Percentiles rank a stretch among this genome's conserved stretches.
Evolutionary conservation across 2,329 filamentous ascomycete genomes (phyloP).

Genomic region (Metarhizium anisopliae): DNA sequence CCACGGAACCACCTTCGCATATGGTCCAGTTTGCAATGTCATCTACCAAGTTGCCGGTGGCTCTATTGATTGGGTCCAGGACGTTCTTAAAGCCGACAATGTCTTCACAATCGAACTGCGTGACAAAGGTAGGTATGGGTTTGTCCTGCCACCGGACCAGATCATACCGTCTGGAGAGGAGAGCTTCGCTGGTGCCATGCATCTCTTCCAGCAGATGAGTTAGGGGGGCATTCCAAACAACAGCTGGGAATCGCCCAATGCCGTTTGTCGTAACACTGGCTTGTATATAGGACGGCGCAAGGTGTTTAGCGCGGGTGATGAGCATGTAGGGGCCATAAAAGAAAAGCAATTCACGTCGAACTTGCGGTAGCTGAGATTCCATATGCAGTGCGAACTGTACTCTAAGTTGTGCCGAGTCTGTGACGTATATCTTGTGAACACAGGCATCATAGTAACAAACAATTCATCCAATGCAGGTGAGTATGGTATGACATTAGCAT

Average conservation of each 20-base stretch:
- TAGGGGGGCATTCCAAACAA: conserved; percentile 5
- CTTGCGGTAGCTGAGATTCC: not conserved
- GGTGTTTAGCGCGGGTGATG: not conserved
- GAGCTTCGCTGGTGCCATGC: conserved; percentile 43
- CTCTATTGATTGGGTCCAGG: conserved; percentile 36
- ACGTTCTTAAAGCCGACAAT: conserved; percentile 32
- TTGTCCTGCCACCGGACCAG: conserved; percentile 32
- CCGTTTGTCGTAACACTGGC: not conserved
- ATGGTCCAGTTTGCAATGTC: conserved; percentile 48
- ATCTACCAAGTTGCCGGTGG: conserved; percentile 48
- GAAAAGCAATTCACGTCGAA: too few relatives aligned
- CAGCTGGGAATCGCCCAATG: not conserved
- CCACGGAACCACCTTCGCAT: conserved; percentile 28
- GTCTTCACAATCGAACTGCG: conserved; percentile 31
- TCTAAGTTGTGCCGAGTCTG: not conserved
- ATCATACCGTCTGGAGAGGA: conserved; percentile 35
- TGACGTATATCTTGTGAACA: not conserved
- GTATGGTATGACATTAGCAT: not conserved
- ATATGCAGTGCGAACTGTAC: not conserved
- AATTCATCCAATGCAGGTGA: not conserved
- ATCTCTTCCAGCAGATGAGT: conserved; percentile 41
- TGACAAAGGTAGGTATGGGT: conserved; percentile 28
- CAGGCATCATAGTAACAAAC: not conserved
- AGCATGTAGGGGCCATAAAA: too few relatives aligned
- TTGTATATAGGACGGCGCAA: not conserved